Percentiles rank a stretch among this genome's conserved stretches.
Evolutionary conservation across 2,329 filamentous ascomycete genomes (phyloP).

Genomic region (Epicoccum nigrum): DNA sequence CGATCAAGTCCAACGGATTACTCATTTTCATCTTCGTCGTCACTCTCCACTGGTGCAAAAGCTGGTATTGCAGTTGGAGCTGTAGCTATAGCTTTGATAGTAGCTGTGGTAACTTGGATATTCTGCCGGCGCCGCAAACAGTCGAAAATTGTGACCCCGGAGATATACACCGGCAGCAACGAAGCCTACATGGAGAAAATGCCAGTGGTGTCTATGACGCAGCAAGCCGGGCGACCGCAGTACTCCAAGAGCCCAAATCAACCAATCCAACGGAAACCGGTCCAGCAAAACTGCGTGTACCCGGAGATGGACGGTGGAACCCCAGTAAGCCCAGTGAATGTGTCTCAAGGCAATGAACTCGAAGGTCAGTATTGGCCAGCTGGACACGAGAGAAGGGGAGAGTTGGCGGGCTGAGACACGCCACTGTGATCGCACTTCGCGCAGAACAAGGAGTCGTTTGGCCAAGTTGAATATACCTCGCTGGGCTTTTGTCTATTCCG

Average conservation of each 20-base stretch:
- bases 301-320: neutral
- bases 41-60: neutral
- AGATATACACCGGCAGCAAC: neutral
- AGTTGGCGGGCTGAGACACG: neutral
- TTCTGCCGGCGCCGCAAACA: neutral
- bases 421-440: neutral
- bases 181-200: neutral
- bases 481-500: conserved; percentile 4
- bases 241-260: neutral
- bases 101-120: neutral
- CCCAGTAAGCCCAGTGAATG: neutral
- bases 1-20: neutral
- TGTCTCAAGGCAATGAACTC: neutral
- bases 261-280: neutral
- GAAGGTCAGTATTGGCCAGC: conserved; percentile 1
- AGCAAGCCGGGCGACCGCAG: neutral
- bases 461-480: neutral
- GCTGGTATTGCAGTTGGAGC: neutral
- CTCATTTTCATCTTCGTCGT: neutral
- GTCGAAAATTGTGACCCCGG: neutral
- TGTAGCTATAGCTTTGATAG: neutral
- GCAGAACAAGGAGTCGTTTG: neutral
- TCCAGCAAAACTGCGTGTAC: neutral
- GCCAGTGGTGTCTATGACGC: neutral
- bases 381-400: neutral